Percentiles rank a stretch among this genome's conserved stretches.
phyloP scores from a whole-genome alignment of 2,329 filamentous ascomycete species.

The Fusarium phyllophilum region DNA sequence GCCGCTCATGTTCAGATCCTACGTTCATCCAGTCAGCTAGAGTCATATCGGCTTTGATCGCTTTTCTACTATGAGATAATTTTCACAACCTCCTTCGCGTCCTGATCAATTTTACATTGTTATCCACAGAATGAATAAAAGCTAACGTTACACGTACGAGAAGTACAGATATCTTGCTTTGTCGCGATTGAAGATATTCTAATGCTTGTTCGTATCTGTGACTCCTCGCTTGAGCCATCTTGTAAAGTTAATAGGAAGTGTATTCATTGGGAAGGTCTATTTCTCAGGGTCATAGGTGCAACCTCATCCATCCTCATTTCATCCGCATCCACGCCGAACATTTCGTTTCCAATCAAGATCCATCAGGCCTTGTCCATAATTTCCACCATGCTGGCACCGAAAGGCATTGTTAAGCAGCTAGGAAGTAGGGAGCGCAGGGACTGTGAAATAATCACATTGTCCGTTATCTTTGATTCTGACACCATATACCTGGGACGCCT shows the following conservation, averaged over 20 bases:
- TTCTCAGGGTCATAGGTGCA: neutral
- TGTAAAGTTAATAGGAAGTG: accelerated
- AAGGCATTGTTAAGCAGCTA: accelerated
- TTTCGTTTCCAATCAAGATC: accelerated
- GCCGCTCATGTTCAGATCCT: neutral
- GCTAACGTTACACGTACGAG: too few relatives aligned
- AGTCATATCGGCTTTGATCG: neutral
- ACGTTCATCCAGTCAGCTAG: neutral
- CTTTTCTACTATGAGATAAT: neutral
- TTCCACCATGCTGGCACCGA: accelerated
- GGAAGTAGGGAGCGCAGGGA: accelerated
- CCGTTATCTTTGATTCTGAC: neutral
- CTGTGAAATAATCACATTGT: accelerated
- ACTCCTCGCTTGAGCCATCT: accelerated
- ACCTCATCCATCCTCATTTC: neutral
- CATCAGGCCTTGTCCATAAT: neutral
- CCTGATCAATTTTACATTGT: neutral
- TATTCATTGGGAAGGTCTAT: neutral
- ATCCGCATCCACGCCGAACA: accelerated
- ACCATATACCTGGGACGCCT: neutral
- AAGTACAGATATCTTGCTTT: neutral
- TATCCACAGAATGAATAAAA: too few relatives aligned
- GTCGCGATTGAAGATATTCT: accelerated
- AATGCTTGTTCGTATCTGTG: too few relatives aligned
- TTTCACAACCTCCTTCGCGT: too few relatives aligned